Base-by-base conservation (phyloP, 495 filamentous ascomycete genomes). In the Penicillium maclennaniae region DNA sequence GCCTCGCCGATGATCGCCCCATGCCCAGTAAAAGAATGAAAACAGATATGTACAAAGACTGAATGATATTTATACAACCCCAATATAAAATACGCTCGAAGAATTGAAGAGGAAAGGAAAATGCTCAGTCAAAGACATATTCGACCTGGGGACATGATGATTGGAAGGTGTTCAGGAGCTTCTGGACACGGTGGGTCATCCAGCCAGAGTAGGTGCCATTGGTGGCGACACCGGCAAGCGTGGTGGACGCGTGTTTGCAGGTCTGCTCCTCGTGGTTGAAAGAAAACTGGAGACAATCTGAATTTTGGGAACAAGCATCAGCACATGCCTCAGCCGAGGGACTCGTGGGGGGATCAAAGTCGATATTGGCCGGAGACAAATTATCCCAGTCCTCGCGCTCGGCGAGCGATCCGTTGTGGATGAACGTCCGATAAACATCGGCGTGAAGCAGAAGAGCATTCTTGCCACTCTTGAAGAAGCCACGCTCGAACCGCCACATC, bases 401-500 rank as follows among this genome's bases (percentile, higher is more conserved):
- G 8, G 55, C 46, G 16, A 54, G 47, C 5, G 49, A 53, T 2
- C 26, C 44, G 38, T 69, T 56, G 21, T 65, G 59, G 19, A 70
- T 54, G 15, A 68, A 41, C 34, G 57, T 55, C 6, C 61, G 54
- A 47, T 72, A 73, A 6, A 74, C 63, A 28, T 71, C 68, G 10
- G 56, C 61, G 46, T 73, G 68, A 4, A 73, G 47, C 9, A 72
- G 43, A 2, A 67, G 43, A 0, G 61, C 54, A 39, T 66, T 62
- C 47, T 67, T 62, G 27, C 63, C 74, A 36, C 66, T 60, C 38
- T 50, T 47, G 43, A 77, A 75, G 74, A 76, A 82, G 1, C 53
- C 51, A 16, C 71, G 67, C 34, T 79, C 77, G 54, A 80, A 79
- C 6, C 58, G 49, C 60, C 69, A 75, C 61, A 80, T 70, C 12